Conservation (phyloP, 352 stramenopile genomes). For the Pythium aquatile region DNA sequence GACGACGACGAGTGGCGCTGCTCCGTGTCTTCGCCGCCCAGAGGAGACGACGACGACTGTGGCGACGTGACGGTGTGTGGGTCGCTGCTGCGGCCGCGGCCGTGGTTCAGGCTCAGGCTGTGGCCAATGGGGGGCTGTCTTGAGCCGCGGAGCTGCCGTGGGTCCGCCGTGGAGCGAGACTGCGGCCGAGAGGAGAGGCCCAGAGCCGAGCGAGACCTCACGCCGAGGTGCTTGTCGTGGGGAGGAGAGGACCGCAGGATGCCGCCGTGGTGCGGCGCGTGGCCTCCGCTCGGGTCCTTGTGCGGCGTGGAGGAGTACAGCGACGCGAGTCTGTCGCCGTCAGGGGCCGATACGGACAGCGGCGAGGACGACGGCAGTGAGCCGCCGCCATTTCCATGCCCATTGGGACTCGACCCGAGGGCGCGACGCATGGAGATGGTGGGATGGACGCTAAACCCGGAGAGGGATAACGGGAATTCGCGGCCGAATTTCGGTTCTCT, state of each 20-base stretch:
- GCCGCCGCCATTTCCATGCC: not conserved
- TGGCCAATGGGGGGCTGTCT: constrained; percentile 1
- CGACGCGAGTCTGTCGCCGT: constrained; percentile 5
- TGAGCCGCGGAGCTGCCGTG: not conserved
- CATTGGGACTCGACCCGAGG: constrained; percentile 7
- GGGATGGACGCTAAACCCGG: no score
- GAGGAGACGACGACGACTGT: constrained; percentile 3
- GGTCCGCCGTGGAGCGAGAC: constrained; percentile 13
- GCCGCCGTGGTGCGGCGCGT: not conserved
- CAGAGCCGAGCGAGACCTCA: constrained; percentile 18
- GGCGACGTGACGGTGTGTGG: not conserved
- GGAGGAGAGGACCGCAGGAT: not conserved
- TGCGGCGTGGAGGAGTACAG: constrained; percentile 3
- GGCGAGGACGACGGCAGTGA: constrained; percentile 14
- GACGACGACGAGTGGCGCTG: not conserved
- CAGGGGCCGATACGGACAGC: constrained; percentile 16
- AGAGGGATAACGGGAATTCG: not conserved
- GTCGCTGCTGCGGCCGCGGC: constrained; percentile 7
- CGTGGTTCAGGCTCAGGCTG: not conserved
- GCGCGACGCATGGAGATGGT: constrained; percentile 11
- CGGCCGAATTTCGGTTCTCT: not conserved
- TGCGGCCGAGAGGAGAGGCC: constrained; percentile 16
- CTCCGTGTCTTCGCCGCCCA: not conserved
- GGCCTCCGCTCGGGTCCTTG: not conserved
- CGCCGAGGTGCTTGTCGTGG: not conserved